These are phyloP conservation scores for Podaxis sp. DNA, from an alignment of 768 basidiomycete species.

Conservation along the genomic window DNA sequence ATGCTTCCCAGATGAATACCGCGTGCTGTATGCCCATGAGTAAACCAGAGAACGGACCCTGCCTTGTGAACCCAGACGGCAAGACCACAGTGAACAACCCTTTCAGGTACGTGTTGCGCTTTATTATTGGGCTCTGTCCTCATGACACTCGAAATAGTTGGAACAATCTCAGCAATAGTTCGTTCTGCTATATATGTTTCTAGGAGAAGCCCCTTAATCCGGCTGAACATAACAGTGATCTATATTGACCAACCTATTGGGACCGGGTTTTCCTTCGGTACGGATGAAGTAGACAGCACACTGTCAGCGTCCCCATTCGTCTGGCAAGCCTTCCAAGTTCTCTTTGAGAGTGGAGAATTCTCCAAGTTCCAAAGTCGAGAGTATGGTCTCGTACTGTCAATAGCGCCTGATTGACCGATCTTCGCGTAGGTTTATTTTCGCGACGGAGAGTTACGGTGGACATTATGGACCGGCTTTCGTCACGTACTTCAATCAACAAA, in stretches of 20 bases:
- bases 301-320: slow-evolving; percentile 53
- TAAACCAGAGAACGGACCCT: slow-evolving; percentile 60
- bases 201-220: background rate
- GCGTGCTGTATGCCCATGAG: slow-evolving; percentile 37
- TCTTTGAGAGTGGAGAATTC: slow-evolving; percentile 54
- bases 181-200: slow-evolving; percentile 18
- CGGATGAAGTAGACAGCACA: slow-evolving; percentile 47
- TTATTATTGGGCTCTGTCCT: background rate
- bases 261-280: slow-evolving; percentile 62
- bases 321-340: slow-evolving; percentile 66
- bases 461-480: slow-evolving; percentile 73
- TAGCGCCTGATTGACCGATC: background rate
- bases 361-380: slow-evolving; percentile 42
- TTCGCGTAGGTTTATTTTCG: slow-evolving; percentile 26
- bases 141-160: slow-evolving; percentile 39
- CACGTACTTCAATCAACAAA: slow-evolving; percentile 61
- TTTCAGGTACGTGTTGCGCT: slow-evolving; percentile 41
- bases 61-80: slow-evolving; percentile 54
- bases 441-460: slow-evolving; percentile 55
- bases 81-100: slow-evolving; percentile 56
- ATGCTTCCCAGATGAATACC: slow-evolving; percentile 63
- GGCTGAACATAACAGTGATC: slow-evolving; percentile 29
- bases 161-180: slow-evolving; percentile 69
- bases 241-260: slow-evolving; percentile 67
- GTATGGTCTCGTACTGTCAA: slow-evolving; percentile 60